Evolutionary conservation across 345 rosid genomes (phyloP).

Genomic region (Arabidopsis thaliana): TAIR10.1 NC_003074.8:20181501-20182000

Average conservation of each 20-base stretch:
- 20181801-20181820: constrained; percentile 83
- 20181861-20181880: constrained; percentile 89
- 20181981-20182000: constrained; percentile 26
- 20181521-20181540: constrained; percentile 58
- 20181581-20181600: constrained; percentile 29
- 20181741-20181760: constrained; percentile 56
- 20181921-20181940: constrained; percentile 1
- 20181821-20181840: constrained; percentile 97
- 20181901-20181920: constrained; percentile 48
- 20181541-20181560: constrained; percentile 19
- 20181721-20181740: constrained; percentile 76
- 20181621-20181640: constrained; percentile 72
- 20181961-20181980: constrained; percentile 10
- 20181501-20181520: constrained; percentile 61
- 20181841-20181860: constrained; percentile 82
- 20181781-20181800: constrained; percentile 73
- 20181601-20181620: constrained; percentile 91
- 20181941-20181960: not conserved
- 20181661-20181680: constrained; percentile 85
- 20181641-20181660: constrained; percentile 78
- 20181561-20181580: not conserved
- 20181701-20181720: constrained; percentile 89
- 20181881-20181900: constrained; percentile 77
- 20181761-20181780: constrained; percentile 71
- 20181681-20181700: constrained; percentile 74